A percentile compares a stretch with the other conserved stretches of the same genome.
Evolutionary conservation across 1,284 basidiomycete species (phyloP).

Genomic region (Anthracocystis panici-leucophaei): DNA sequence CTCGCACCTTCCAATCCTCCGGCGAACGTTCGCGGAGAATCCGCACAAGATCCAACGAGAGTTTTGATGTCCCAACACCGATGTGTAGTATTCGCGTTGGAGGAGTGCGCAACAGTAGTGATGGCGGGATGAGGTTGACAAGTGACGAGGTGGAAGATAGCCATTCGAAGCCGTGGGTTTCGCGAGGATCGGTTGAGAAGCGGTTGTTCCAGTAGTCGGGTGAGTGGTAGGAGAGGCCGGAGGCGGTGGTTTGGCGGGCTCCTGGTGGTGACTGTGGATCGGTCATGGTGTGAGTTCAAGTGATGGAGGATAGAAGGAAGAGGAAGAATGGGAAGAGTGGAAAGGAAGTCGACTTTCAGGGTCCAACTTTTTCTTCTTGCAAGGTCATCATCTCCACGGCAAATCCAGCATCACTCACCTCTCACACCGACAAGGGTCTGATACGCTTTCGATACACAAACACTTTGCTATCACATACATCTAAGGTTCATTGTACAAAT

Average conservation of each 20-base stretch:
- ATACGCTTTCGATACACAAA: neutral
- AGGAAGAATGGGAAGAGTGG: neutral
- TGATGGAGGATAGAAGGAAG: neutral
- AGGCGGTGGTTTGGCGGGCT: neutral
- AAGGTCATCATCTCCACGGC: neutral
- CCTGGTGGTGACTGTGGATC: neutral
- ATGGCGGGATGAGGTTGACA: neutral
- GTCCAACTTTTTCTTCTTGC: constrained; percentile 56
- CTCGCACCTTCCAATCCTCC: constrained; percentile 20
- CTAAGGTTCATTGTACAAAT: neutral
- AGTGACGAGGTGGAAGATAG: constrained; percentile 24
- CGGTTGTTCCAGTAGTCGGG: constrained; percentile 60
- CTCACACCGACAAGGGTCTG: neutral
- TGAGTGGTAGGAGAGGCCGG: constrained; percentile 32
- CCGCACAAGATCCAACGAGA: constrained; percentile 26
- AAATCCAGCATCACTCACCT: neutral
- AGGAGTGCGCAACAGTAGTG: neutral
- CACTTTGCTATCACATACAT: no score
- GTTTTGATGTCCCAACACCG: constrained; percentile 33
- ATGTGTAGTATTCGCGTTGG: constrained; percentile 38
- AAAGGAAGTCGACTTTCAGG: constrained; percentile 7
- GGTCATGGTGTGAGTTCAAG: neutral
- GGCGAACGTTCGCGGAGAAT: constrained; percentile 1
- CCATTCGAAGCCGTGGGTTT: constrained; percentile 40
- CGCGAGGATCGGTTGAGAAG: constrained; percentile 67